Conservation (phyloP, 306 rosid species). For the Citrullus colocynthis region DNA sequence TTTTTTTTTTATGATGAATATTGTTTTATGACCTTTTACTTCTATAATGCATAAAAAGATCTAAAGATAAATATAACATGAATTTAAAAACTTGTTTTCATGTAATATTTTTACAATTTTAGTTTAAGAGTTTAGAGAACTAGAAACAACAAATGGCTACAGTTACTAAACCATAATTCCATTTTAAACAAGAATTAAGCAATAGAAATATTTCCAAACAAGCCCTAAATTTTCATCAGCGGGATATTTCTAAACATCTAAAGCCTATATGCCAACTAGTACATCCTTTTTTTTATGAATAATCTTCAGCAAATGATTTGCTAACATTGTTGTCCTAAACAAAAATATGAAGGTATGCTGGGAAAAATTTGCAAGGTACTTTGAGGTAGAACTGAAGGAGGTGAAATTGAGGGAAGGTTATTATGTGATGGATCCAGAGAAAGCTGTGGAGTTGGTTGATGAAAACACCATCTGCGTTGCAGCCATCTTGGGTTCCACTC, state of each 20-base stretch:
- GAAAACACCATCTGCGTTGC: conserved; percentile 96
- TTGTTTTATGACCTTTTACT: no score
- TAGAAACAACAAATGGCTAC: no score
- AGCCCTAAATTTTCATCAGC: no score
- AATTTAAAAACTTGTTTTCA: no score
- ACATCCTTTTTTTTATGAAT: not conserved
- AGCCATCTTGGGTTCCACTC: conserved; percentile 85
- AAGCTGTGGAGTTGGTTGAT: conserved; percentile 82
- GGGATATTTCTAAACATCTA: not conserved
- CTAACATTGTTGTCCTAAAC: not conserved
- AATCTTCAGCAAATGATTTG: not conserved
- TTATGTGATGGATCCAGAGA: conserved; percentile 69
- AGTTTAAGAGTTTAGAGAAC: no score
- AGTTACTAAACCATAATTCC: no score
- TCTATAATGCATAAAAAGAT: no score
- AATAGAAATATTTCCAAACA: no score
- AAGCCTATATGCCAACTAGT: not conserved
- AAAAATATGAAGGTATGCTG: conserved; percentile 57
- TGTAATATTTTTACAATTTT: no score
- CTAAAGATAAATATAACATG: no score
- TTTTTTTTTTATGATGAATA: no score
- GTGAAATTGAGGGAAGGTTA: conserved; percentile 66
- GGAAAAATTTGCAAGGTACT: conserved; percentile 98
- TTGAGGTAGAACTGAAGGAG: conserved; percentile 86
- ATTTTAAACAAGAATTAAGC: no score